Evolutionary conservation across 108 stramenopile species (phyloP), one percentile per base, ranked within the genome.

Genomic region (Schizochytrium sp.): DNA sequence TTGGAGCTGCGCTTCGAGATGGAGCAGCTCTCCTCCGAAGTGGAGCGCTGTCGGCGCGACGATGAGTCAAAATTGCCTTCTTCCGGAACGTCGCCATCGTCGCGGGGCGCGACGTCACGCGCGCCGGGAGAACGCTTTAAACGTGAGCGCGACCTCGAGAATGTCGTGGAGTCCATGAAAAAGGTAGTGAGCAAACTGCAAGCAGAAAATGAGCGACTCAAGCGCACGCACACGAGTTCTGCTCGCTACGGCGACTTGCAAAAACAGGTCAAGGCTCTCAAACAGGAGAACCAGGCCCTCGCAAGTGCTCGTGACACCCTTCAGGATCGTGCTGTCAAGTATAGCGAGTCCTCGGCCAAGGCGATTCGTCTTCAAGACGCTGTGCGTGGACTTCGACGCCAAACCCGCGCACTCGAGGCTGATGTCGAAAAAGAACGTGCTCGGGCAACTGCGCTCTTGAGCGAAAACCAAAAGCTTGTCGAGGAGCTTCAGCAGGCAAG

Each of bases 1-100:
- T 53, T 94, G 69, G 93, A 93, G 76, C 59, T 91, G 19, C 91
- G 92, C n/a, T 94, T 94, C 72, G 93, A 94, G 41, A 45, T 93
- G n/a, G 93, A 93, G 89, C 90, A 91, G 72, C 76, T 58, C 23
- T 19, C 87, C 18, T 5, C 87, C 16, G 91, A 91, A 57, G 59
- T 51, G 44, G 90, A 58, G 28, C 90, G 92, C 47, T 45, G 90
- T 60, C 23, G 58, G 72, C 59, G 92, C 5, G 57, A 91, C 5
- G 53, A 89, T 28, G 60, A 41, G 23, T 92, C 92, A 89, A 87
- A 91, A 25, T 58, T 92, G 58, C 45, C 25, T 18, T 87, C 89
- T 28, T 16, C 72, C 8, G 25, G 59, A 16, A 23, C 63, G 10
- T 69, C 63, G 2, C 41, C 63, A 0, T 10, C 63, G 25, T 28